Conservation (phyloP, 2,329 filamentous ascomycete species). For the Alternaria angustiovoidea region DNA sequence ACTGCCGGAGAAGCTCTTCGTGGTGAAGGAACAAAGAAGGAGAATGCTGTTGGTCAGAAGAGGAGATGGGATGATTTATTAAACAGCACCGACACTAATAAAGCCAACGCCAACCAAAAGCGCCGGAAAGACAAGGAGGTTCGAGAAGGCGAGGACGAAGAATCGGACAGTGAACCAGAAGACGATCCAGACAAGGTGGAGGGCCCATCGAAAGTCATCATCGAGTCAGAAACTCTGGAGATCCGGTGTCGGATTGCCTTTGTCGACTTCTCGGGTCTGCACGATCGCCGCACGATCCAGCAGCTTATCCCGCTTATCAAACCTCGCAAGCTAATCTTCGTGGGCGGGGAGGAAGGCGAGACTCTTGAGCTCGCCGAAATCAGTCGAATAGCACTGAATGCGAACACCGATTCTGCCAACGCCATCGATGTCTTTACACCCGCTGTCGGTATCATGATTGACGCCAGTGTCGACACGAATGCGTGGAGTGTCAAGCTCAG, state of each 20-base stretch:
- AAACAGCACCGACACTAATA: conserved; percentile 49
- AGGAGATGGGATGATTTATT: conserved; percentile 85
- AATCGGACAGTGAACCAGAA: conserved; percentile 58
- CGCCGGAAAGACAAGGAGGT: conserved; percentile 59
- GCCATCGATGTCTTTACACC: conserved; percentile 81
- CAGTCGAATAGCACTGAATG: conserved; percentile 72
- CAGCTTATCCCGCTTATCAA: conserved; percentile 95
- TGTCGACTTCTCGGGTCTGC: conserved; percentile 90
- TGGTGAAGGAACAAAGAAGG: conserved; percentile 58
- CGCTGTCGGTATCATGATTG: conserved; percentile 72
- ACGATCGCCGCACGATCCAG: conserved; percentile 91
- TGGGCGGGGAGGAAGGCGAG: conserved; percentile 80
- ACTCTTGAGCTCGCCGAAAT: conserved; percentile 77
- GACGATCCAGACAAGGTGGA: conserved; percentile 63
- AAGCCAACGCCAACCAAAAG: conserved; percentile 62
- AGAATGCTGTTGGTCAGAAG: conserved; percentile 78
- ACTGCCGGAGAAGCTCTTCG: conserved; percentile 71
- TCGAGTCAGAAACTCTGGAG: conserved; percentile 68
- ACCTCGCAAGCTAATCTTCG: conserved; percentile 92
- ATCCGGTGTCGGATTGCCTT: conserved; percentile 81
- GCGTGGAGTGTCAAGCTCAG: conserved; percentile 95
- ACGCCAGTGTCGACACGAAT: conserved; percentile 97
- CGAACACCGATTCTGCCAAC: conserved; percentile 54
- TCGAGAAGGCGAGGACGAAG: conserved; percentile 38
- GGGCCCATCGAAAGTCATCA: conserved; percentile 79